These are phyloP conservation scores for Ganoderma meredithae DNA, from an alignment of 1,284 basidiomycete species.

Conservation along the genomic window DNA sequence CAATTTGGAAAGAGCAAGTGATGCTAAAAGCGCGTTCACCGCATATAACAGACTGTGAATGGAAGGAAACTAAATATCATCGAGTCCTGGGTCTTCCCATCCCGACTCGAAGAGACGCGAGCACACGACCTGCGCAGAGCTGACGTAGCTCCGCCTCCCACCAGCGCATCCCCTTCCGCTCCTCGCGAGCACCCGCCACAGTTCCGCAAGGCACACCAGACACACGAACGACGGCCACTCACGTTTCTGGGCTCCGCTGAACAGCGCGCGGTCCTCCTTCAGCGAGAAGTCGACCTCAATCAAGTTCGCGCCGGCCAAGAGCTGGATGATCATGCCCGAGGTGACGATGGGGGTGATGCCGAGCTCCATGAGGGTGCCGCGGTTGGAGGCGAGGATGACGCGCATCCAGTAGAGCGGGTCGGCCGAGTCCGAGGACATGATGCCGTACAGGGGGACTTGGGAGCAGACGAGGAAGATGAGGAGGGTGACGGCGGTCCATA, in stretches of 20 bases:
- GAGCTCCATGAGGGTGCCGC: conserved; percentile 99
- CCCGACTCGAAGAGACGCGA: not conserved
- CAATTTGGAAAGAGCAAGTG: too few relatives aligned
- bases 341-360: conserved; percentile 98
- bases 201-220: not conserved
- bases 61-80: not conserved
- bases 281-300: conserved; percentile 97
- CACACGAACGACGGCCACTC: conserved; percentile 44
- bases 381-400: conserved; percentile 97
- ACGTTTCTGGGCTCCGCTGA: conserved; percentile 98
- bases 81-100: too few relatives aligned
- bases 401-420: conserved; percentile 99
- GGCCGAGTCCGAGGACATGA: conserved; percentile 97
- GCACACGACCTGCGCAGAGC: conserved; percentile 4
- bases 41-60: not conserved
- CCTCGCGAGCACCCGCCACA: not conserved
- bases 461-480: conserved; percentile 98
- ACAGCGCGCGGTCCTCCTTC: conserved; percentile 97
- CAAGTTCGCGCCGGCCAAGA: conserved; percentile 96
- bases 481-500: conserved; percentile 97
- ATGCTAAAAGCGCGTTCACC: not conserved
- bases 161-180: not conserved
- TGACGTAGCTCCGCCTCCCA: not conserved
- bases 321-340: conserved; percentile 99
- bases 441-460: conserved; percentile 95